Percentiles rank a stretch among this genome's conserved stretches.
Evolutionary conservation across 345 rosid genomes (phyloP).

Genomic region (Erucastrum elatum): DNA sequence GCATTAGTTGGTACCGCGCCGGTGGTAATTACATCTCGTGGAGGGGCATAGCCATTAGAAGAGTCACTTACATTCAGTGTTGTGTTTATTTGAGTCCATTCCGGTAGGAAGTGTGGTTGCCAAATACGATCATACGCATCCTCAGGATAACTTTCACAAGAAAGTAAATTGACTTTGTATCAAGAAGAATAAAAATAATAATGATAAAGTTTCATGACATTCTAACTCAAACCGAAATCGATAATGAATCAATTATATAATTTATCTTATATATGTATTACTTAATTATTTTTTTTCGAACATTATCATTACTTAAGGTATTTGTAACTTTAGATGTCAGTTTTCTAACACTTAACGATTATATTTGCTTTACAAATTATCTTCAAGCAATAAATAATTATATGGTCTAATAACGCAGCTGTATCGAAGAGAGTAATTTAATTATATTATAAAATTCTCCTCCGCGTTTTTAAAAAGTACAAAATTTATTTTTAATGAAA

Average conservation of each 20-base stretch:
- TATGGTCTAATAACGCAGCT: neutral
- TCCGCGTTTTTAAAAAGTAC: too few species aligned
- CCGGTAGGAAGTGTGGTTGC: neutral
- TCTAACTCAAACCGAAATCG: neutral
- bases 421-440: neutral
- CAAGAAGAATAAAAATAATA: too few species aligned
- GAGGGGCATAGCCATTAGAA: constrained; percentile 9
- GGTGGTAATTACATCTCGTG: constrained; percentile 28
- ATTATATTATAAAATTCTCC: too few species aligned
- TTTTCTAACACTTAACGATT: too few species aligned
- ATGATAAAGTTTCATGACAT: neutral
- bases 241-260: neutral
- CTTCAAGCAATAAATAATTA: neutral
- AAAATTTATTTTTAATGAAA: too few species aligned
- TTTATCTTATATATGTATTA: too few species aligned
- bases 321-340: neutral
- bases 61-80: neutral
- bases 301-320: too few species aligned
- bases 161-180: too few species aligned
- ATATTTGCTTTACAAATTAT: neutral
- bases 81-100: constrained; percentile 22
- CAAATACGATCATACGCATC: constrained; percentile 41
- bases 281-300: too few species aligned
- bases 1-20: constrained; percentile 29
- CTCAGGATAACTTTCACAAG: neutral